Evolutionary conservation across 345 rosid genomes (phyloP).

Genomic region (Adansonia digitata): DNA sequence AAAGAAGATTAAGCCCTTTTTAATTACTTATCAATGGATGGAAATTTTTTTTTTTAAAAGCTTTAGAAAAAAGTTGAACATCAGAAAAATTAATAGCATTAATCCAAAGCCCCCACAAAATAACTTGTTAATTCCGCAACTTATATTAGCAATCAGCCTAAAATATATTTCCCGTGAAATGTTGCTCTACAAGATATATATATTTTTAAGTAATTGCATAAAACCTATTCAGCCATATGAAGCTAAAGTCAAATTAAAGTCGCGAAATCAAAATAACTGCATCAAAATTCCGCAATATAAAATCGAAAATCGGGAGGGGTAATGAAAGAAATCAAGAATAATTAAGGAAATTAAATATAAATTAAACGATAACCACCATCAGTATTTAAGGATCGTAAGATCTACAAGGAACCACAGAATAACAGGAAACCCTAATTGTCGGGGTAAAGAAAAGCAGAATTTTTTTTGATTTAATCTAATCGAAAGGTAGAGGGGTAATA

Average conservation of each 20-base stretch:
- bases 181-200: background rate
- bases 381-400: background rate
- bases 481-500: background rate
- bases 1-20: slow-evolving; percentile 4
- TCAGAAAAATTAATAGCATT: background rate
- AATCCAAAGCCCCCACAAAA: background rate
- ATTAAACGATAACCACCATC: background rate
- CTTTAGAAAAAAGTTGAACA: background rate
- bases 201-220: background rate
- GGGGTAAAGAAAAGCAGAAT: background rate
- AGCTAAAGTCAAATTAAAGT: background rate
- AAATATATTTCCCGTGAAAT: background rate
- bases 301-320: background rate
- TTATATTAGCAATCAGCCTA: background rate
- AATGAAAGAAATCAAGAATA: background rate
- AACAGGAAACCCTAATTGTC: background rate
- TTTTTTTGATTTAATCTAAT: background rate
- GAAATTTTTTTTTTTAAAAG: no score
- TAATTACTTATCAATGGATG: background rate
- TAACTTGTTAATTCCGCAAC: background rate
- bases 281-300: background rate
- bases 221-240: background rate
- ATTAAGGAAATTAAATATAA: background rate
- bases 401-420: background rate
- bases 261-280: background rate